Conservation (phyloP, 441 rosid genomes). For the Populus hybrid region DNA sequence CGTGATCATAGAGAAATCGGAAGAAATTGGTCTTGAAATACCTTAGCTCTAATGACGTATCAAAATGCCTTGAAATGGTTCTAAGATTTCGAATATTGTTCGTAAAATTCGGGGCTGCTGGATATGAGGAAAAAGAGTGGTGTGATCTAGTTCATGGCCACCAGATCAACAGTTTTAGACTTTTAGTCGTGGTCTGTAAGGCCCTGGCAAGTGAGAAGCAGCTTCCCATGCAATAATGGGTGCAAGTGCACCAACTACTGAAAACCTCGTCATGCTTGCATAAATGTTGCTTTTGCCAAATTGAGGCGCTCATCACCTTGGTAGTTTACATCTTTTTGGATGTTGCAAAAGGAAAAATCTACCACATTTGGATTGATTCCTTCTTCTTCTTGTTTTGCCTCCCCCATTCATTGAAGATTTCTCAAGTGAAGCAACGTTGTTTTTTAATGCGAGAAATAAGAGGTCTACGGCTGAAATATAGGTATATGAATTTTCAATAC, state of each 20-base stretch:
- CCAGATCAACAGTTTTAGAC: background rate
- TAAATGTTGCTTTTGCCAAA: background rate
- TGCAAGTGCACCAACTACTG: background rate
- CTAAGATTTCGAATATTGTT: background rate
- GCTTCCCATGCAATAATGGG: too few relatives aligned
- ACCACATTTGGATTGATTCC: too few relatives aligned
- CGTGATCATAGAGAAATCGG: background rate
- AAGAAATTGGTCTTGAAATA: background rate
- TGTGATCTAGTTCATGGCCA: background rate
- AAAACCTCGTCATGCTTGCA: background rate
- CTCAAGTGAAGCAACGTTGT: background rate
- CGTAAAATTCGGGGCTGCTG: background rate
- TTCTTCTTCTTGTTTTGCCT: too few relatives aligned
- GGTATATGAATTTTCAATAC: too few relatives aligned
- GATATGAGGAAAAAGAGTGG: background rate
- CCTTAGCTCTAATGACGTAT: background rate
- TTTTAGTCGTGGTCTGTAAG: too few relatives aligned
- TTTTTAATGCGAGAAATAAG: background rate
- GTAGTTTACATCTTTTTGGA: too few relatives aligned
- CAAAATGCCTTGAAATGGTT: background rate
- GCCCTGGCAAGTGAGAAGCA: too few relatives aligned
- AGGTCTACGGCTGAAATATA: background rate
- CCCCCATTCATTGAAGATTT: background rate
- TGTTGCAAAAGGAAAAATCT: too few relatives aligned
- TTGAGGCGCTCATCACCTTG: too few relatives aligned